Conservation (phyloP, 805 yeast species). For the Nakazawaea sp. region DNA sequence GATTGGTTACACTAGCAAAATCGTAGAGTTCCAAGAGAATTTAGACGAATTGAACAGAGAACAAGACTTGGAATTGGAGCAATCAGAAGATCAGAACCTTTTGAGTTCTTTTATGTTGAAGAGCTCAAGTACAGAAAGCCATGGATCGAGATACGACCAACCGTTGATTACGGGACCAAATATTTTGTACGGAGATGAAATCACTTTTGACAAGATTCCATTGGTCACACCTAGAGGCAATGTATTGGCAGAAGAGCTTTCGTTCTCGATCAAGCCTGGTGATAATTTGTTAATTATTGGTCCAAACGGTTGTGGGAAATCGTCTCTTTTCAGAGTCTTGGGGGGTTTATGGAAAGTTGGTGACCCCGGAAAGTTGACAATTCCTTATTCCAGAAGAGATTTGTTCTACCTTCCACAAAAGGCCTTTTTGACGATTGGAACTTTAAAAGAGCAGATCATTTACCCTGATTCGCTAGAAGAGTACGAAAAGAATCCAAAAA, state of each 20-base stretch:
- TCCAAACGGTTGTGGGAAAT: conserved; percentile 95
- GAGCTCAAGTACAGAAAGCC: background rate
- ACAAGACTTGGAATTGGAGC: conserved; percentile 11
- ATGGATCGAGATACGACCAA: background rate
- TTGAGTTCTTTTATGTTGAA: conserved; percentile 11
- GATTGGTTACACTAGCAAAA: conserved; percentile 73
- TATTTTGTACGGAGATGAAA: conserved; percentile 44
- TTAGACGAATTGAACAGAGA: conserved; percentile 43
- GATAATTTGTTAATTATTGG: conserved; percentile 87
- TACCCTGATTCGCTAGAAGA: conserved; percentile 73
- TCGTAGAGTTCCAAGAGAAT: conserved; percentile 60
- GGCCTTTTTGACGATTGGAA: conserved; percentile 77
- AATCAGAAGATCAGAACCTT: background rate
- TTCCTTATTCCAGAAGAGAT: conserved; percentile 58
- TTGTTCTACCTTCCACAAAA: conserved; percentile 90
- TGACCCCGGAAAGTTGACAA: conserved; percentile 43
- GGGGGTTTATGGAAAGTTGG: conserved; percentile 93
- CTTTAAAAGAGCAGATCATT: conserved; percentile 81
- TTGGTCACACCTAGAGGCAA: conserved; percentile 82
- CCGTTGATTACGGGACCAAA: conserved; percentile 26
- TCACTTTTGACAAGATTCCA: conserved; percentile 71
- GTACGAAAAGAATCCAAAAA: conserved; percentile 29
- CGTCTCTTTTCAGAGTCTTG: conserved; percentile 81
- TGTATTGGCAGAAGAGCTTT: conserved; percentile 55
- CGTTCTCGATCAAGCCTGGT: conserved; percentile 72